Evolutionary conservation across 805 yeast species (phyloP).

Genomic region (Metschnikowia baotianmanensis): DNA sequence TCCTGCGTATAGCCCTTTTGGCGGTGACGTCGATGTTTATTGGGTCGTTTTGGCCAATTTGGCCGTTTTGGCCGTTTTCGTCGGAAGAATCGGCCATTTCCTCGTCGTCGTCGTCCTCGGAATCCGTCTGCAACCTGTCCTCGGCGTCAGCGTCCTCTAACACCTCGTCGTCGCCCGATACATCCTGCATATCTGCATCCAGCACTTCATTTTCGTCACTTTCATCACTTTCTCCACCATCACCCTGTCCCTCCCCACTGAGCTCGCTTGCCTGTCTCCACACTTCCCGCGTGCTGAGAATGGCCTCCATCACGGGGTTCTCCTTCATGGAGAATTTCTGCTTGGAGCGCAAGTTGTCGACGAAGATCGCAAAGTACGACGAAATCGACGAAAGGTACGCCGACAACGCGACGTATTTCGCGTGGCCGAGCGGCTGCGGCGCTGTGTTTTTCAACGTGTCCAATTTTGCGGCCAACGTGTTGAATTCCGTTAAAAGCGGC

Average conservation of each 20-base stretch:
- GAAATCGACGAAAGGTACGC: constrained; percentile 77
- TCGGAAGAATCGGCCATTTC: constrained; percentile 20
- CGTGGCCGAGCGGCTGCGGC: constrained; percentile 31
- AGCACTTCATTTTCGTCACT: neutral
- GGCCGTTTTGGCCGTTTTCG: too few relatives aligned
- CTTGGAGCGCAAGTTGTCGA: constrained; percentile 51
- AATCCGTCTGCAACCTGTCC: constrained; percentile 11
- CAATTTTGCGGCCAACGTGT: constrained; percentile 41
- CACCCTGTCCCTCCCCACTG: neutral
- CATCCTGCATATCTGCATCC: neutral
- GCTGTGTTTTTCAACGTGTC: constrained; percentile 30
- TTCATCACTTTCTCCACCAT: neutral
- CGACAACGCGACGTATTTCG: constrained; percentile 68
- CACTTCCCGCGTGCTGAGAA: constrained; percentile 75
- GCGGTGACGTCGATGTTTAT: constrained; percentile 46
- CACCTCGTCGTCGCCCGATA: neutral
- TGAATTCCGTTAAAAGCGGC: constrained; percentile 67
- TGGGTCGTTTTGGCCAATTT: constrained; percentile 29
- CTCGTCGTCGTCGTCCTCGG: constrained; percentile 12
- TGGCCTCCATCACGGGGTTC: constrained; percentile 85
- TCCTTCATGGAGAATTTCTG: constrained; percentile 71
- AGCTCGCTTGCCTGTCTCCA: constrained; percentile 78
- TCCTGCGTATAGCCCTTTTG: constrained; percentile 49
- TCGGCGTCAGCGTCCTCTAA: constrained; percentile 5
- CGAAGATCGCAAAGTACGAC: constrained; percentile 74